phyloP scores from a whole-genome alignment of 1,139 yeast species.

The Torulaspora globosa region DNA sequence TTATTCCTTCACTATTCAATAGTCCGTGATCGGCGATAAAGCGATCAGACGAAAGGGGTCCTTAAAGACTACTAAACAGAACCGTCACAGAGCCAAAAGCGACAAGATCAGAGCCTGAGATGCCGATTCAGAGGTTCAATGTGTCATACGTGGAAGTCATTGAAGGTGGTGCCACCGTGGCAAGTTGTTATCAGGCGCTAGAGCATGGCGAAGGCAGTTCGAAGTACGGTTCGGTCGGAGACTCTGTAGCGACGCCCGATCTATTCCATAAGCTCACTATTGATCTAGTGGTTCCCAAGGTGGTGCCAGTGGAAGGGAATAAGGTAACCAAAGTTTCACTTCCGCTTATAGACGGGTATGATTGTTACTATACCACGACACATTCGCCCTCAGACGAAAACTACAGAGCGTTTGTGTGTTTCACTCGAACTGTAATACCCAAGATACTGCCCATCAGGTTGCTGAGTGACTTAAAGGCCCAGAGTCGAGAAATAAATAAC shows the following conservation, averaged over 20 bases:
- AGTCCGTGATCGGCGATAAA: conserved; percentile 5
- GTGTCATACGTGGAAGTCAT: conserved; percentile 33
- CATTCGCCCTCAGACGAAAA: conserved; percentile 13
- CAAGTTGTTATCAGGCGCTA: conserved; percentile 23
- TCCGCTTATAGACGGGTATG: conserved; percentile 33
- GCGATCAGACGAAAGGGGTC: not conserved
- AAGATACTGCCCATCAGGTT: conserved; percentile 34
- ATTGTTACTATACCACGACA: conserved; percentile 34
- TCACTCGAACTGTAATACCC: conserved; percentile 29
- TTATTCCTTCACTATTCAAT: not conserved
- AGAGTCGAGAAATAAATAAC: conserved; percentile 19
- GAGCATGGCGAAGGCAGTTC: conserved; percentile 13
- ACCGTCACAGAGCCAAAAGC: not conserved
- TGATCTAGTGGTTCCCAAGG: conserved; percentile 35
- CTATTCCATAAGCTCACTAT: conserved; percentile 29
- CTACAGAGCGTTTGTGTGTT: conserved; percentile 26
- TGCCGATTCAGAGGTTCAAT: conserved; percentile 24
- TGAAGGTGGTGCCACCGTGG: conserved; percentile 19
- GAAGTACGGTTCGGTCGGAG: conserved; percentile 23
- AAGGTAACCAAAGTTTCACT: conserved; percentile 35
- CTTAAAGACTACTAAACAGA: not conserved
- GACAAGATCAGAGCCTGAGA: not conserved
- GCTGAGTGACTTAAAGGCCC: conserved; percentile 31
- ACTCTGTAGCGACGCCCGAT: conserved; percentile 21
- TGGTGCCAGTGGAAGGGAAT: conserved; percentile 31